Base-by-base conservation (phyloP, 768 basidiomycete species). In the Mycena vitilis region DNA sequence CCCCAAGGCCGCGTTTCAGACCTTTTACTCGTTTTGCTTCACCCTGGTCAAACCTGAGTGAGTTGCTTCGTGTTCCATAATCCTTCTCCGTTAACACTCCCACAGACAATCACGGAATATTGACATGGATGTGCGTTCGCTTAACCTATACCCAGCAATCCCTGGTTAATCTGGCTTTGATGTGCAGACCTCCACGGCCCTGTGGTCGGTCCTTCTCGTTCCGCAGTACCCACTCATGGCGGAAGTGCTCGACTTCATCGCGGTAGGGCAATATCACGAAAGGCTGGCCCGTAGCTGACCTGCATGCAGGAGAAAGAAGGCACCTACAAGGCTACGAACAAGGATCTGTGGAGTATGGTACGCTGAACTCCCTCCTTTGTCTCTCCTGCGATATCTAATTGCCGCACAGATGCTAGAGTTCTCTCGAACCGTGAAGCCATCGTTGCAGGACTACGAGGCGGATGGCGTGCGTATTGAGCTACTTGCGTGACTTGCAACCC, bases 301-400 rank as follows among this genome's bases (percentile, higher is more conserved):
- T 30, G 30, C 30, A 80, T 20, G 48, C 36, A 56, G 40, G 60
- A 85, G 81, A 82, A 86, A 70, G 82, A 87, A 67, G 86, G 85
- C 9, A 84, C 81, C 5, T 94, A 93, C 79, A 94, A 90, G 74
- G 91, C 90, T 0, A 88, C 89, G 16, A 95, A 94, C 78, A 93
- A 93, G 74, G 94, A 96, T 78, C 79, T 95, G 11, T 96, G 94
- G 94, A 86, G 79, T 64, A 95, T 95, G 94, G 93, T 92, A 67
- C 16, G 84, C 80, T 44, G 20, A 13, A 37, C 30, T 13, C 55
- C 22, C 30, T 10, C 30, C 1, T 64, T 45, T 60, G 20, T 20
- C 20, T 5, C 30, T 30, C 30, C 5, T 1, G 23, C 6, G n/a
- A n/a, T 13, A 42, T 59, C 53, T 69, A 54, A 54, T 54, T 67